Conservation (phyloP, 306 rosid species). For the Fagus sylvatica region DNA sequence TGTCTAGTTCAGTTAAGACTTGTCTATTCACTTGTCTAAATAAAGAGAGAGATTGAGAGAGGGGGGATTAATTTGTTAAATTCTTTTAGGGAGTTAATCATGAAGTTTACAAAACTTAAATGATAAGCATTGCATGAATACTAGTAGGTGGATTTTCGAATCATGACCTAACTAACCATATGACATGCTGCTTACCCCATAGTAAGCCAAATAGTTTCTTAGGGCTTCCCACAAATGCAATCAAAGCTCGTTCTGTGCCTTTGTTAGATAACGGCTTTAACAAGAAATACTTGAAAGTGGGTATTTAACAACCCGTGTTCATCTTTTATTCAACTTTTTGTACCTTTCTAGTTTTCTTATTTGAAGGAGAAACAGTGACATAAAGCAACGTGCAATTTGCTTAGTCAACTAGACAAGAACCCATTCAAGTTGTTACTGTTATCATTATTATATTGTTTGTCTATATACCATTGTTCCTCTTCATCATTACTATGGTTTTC, state of each 20-base stretch:
- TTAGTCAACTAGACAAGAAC: background rate
- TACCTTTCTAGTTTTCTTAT: background rate
- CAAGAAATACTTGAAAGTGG: slow-evolving; percentile 36
- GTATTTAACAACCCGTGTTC: slow-evolving; percentile 29
- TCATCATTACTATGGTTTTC: background rate
- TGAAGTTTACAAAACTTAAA: slow-evolving; percentile 45
- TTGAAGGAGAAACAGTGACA: background rate
- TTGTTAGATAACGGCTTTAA: slow-evolving; percentile 40
- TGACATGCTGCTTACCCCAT: slow-evolving; percentile 66
- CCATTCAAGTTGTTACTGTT: background rate
- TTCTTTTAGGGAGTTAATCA: slow-evolving; percentile 34
- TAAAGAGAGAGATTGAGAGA: slow-evolving; percentile 1
- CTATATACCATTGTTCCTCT: background rate
- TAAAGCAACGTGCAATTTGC: background rate
- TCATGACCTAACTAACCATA: slow-evolving; percentile 66
- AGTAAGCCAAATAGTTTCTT: background rate
- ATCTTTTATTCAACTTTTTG: background rate
- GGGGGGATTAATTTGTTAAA: slow-evolving; percentile 26
- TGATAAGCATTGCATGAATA: slow-evolving; percentile 42
- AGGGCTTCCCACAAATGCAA: slow-evolving; percentile 10
- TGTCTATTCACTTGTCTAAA: slow-evolving; percentile 26
- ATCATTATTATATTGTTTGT: background rate
- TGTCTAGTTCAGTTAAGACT: slow-evolving; percentile 36
- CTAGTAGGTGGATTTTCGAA: slow-evolving; percentile 44
- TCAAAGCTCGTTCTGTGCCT: slow-evolving; percentile 21